Evolutionary conservation across 1,284 basidiomycete genomes (phyloP), one percentile per base, ranked within the genome.

Genomic region (Rhodotorula sp.): DNA sequence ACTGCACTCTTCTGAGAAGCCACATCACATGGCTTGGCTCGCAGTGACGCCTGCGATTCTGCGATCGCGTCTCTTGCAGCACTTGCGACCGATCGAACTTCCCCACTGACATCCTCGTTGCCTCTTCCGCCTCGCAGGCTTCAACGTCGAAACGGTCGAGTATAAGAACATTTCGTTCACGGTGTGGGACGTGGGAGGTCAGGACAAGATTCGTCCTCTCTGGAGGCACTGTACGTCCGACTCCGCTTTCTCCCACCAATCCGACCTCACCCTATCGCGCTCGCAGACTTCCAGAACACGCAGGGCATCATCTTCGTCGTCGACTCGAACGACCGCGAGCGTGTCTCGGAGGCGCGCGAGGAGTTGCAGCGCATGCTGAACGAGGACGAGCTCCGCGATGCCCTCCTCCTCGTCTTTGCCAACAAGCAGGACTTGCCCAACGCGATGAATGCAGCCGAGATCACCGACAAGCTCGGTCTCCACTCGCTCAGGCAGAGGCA

Each of bases 151-250:
- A 84, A 99, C 96, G 19, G 96, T 99, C 75, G 96, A 94, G 75
- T 99, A 99, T 84, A 98, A 98, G 86, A 99, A 99, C 79, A 94
- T 99, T 80, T 96, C 95, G 80, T 99, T 99, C 86, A 99, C 96
- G 78, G 96, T 99, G 32, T 99, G 96, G 96, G 96, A 99, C 81
- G 96, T 99, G 68, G 96, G 96, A 81, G 96, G 94, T 49, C 94
- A 98, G 83, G 94, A 97, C 84, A 97, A 97, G 86, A 97, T 97
- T 79, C 86, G 96, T 73, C 96, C 96, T 58, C 85, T 99, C 79
- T 99, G 95, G 95, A 94, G 95, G 87, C 95, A 99, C 86, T 99
- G 94, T 95, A 87, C 89, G 81, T 82, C 13, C 9, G 36, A 2
- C 20, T 58, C 34, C 32, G 29, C 55, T 44, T 20, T 55, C 49